Base-by-base conservation (phyloP, 164 flowering plant genomes). In the Stephania cephalantha region DNA sequence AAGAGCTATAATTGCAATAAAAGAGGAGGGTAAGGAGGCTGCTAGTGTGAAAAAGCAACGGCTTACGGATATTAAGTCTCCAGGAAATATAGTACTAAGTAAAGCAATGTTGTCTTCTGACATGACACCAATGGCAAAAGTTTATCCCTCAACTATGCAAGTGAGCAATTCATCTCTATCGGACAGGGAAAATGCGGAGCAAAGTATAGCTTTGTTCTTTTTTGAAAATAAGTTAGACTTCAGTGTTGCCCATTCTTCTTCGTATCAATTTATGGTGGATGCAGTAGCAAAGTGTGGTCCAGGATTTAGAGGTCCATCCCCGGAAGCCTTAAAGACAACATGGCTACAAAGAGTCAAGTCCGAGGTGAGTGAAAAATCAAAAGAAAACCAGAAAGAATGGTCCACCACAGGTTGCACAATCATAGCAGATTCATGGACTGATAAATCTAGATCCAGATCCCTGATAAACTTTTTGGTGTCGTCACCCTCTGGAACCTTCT, bases 351-450 rank as follows among this genome's bases (percentile, higher is more conserved):
- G 84, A 77, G 83, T 95, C 77, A 93, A 90, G 76, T 85, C 90
- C 35, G 97, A 95, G 77, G 82, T 91, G 70, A 85, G 83, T 77
- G 75, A 86, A 68, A 86, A 88, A 42, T 85, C 86, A n/a, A 93
- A 86, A 79, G 97, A 90, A 63, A 81, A 85, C 79, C 94, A 90
- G 83, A 89, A 85, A 79, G 98, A 93, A 74, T 93, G 97, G 98
- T 76, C 80, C 12, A 85, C 85, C 25, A 88, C 97, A 4, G 97
- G 98, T 53, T 95, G 97, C 78, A 93, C 98, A 3, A 84, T 95
- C 65, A 88, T 93, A 78, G 94, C 89, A 45, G 97, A 95, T 79
- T 85, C 95, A 68, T 95, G 97, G 97, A 90, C 97, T 53, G 98
- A 95, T 81, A 86, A 89, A 35, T 35, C 42, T 73, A 93, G 89